Evolutionary conservation across 2,329 filamentous ascomycete genomes (phyloP).

Genomic region (Cladophialophora exuberans): DNA sequence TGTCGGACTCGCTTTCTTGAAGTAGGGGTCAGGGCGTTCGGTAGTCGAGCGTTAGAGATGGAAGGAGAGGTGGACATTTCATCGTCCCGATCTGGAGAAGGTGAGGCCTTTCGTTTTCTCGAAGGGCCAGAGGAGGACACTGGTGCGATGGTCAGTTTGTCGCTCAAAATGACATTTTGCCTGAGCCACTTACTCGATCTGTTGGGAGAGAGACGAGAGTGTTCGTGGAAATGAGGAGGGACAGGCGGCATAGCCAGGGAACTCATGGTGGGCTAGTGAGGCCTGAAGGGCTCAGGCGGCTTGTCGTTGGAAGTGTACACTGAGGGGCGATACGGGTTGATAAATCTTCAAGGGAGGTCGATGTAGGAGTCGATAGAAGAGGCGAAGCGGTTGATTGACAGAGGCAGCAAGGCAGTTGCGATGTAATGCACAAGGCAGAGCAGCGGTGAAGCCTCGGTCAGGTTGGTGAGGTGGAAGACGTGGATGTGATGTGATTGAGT

Average conservation of each 20-base stretch:
- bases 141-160: constrained; percentile 20
- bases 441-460: constrained; percentile 7
- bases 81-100: constrained; percentile 55
- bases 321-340: constrained; percentile 4
- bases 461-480: constrained; percentile 1
- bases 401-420: constrained; percentile 1
- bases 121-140: constrained; percentile 43
- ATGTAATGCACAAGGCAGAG: neutral
- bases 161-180: neutral
- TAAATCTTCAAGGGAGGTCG: neutral
- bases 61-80: constrained; percentile 85
- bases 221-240: constrained; percentile 66
- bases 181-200: constrained; percentile 56
- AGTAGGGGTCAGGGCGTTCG: constrained; percentile 68
- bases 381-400: neutral
- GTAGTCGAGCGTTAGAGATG: constrained; percentile 74
- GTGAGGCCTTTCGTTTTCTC: constrained; percentile 79
- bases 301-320: constrained; percentile 3
- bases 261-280: constrained; percentile 58
- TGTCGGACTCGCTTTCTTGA: constrained; percentile 70
- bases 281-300: constrained; percentile 16
- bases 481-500: constrained; percentile 11
- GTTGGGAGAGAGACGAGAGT: constrained; percentile 62
- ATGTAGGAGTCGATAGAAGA: neutral
- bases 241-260: constrained; percentile 62